Evolutionary conservation across 1,284 basidiomycete genomes (phyloP).

Genomic region (Apiotrichum veenhuisii): DNA sequence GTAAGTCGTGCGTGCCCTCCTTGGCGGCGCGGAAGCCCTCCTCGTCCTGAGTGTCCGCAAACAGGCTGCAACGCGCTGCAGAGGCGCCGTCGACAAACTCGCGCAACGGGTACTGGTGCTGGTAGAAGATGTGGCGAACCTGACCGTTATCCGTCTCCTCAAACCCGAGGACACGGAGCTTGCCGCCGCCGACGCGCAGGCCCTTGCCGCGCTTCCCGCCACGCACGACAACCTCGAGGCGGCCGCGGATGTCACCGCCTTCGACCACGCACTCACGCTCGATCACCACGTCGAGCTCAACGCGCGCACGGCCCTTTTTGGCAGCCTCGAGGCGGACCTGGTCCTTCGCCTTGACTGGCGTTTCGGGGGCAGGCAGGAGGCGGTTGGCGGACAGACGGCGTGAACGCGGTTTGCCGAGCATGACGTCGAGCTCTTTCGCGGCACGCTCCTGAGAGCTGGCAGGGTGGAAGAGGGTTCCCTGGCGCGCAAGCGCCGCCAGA

Average conservation of each 20-base stretch:
- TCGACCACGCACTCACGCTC: conserved; percentile 76
- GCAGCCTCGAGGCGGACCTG: conserved; percentile 50
- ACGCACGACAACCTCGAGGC: conserved; percentile 66
- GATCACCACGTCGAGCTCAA: conserved; percentile 77
- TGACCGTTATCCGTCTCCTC: conserved; percentile 61
- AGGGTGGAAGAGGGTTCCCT: conserved; percentile 48
- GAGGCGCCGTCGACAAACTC: conserved; percentile 49
- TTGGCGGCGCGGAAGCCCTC: conserved; percentile 67
- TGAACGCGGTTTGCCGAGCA: conserved; percentile 39
- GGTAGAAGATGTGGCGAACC: conserved; percentile 79
- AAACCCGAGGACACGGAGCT: conserved; percentile 81
- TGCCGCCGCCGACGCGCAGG: conserved; percentile 70
- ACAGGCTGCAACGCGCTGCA: conserved; percentile 49
- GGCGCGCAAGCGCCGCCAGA: conserved; percentile 35
- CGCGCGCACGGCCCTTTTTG: conserved; percentile 70
- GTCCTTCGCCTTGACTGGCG: conserved; percentile 21
- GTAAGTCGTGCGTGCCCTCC: conserved; percentile 68
- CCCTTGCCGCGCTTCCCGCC: conserved; percentile 60
- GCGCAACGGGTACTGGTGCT: conserved; percentile 64
- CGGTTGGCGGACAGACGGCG: conserved; percentile 33
- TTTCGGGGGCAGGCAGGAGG: conserved; percentile 39
- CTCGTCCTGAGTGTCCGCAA: conserved; percentile 57
- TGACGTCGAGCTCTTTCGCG: conserved; percentile 42
- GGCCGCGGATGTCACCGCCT: conserved; percentile 70
- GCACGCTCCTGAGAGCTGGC: conserved; percentile 37